Conservation (phyloP, 1,284 basidiomycete genomes). For the Rhodotorula sp. region DNA sequence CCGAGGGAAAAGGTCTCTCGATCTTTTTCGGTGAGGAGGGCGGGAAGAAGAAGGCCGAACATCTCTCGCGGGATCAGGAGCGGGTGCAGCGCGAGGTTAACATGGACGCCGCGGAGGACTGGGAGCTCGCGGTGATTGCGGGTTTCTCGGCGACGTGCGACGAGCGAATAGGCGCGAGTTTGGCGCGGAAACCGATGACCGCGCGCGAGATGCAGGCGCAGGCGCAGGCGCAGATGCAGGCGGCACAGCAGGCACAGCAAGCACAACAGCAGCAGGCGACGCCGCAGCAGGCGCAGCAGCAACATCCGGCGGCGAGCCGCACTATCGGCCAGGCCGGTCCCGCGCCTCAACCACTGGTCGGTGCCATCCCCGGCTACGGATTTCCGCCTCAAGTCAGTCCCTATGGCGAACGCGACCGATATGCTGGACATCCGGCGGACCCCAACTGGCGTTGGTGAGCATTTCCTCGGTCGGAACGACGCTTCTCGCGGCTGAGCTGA, state of each 20-base stretch:
- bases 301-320: background rate
- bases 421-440: background rate
- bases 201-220: slow-evolving; percentile 24
- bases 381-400: too few relatives aligned
- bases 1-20: slow-evolving; percentile 22
- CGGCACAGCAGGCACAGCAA: slow-evolving; percentile 8
- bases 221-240: slow-evolving; percentile 1
- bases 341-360: too few relatives aligned
- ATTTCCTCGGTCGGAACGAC: too few relatives aligned
- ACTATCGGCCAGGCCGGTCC: too few relatives aligned
- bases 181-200: slow-evolving; percentile 25
- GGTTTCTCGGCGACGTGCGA: slow-evolving; percentile 34
- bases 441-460: background rate
- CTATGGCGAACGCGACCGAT: too few relatives aligned
- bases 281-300: background rate
- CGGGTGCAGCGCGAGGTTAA: slow-evolving; percentile 26
- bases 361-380: too few relatives aligned
- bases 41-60: background rate
- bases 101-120: slow-evolving; percentile 25
- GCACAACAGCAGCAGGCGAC: background rate
- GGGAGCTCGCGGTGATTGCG: slow-evolving; percentile 33
- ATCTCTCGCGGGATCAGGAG: slow-evolving; percentile 24
- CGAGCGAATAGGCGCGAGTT: slow-evolving; percentile 19
- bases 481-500: too few relatives aligned
- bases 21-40: slow-evolving; percentile 20